Evolutionary conservation across 2,329 filamentous ascomycete species (phyloP).

Genomic region (Tolypocladium pustulatum): DNA sequence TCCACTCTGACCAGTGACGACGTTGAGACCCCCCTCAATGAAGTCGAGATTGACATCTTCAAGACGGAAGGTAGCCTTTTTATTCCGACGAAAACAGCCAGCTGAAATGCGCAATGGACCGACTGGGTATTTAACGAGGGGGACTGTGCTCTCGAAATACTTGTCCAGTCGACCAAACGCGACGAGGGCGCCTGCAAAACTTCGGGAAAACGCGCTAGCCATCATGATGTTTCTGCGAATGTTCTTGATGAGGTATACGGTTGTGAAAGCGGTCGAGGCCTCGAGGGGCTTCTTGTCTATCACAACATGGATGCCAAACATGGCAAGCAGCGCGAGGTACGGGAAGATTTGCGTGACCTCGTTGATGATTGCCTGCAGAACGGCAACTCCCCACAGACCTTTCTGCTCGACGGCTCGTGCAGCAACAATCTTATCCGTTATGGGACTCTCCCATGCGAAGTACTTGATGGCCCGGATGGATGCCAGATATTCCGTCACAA

Average conservation of each 20-base stretch:
- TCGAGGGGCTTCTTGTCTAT: slow-evolving; percentile 36
- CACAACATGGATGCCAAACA: slow-evolving; percentile 41
- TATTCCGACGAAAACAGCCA: slow-evolving; percentile 38
- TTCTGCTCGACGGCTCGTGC: slow-evolving; percentile 41
- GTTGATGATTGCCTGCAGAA: slow-evolving; percentile 34
- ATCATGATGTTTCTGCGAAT: slow-evolving; percentile 42
- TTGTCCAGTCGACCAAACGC: slow-evolving; percentile 42
- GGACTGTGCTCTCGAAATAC: slow-evolving; percentile 41
- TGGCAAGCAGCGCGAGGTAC: slow-evolving; percentile 38
- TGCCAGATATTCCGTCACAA: slow-evolving; percentile 45
- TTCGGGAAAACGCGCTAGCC: slow-evolving; percentile 30
- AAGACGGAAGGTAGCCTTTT: slow-evolving; percentile 38
- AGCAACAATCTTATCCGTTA: slow-evolving; percentile 38
- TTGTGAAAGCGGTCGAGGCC: slow-evolving; percentile 48
- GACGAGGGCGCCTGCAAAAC: slow-evolving; percentile 23
- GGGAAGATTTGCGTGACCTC: slow-evolving; percentile 43
- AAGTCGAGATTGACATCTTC: slow-evolving; percentile 39
- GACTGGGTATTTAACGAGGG: slow-evolving; percentile 34
- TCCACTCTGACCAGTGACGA: slow-evolving; percentile 42
- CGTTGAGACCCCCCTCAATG: slow-evolving; percentile 41
- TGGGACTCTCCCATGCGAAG: slow-evolving; percentile 47
- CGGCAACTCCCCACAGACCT: slow-evolving; percentile 40
- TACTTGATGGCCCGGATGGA: slow-evolving; percentile 51
- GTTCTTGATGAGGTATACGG: slow-evolving; percentile 41
- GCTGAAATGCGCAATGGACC: slow-evolving; percentile 36